These are phyloP conservation scores for Nannochloris sp. DNA, from an alignment of 139 green algal species.

Conservation along the genomic window DNA sequence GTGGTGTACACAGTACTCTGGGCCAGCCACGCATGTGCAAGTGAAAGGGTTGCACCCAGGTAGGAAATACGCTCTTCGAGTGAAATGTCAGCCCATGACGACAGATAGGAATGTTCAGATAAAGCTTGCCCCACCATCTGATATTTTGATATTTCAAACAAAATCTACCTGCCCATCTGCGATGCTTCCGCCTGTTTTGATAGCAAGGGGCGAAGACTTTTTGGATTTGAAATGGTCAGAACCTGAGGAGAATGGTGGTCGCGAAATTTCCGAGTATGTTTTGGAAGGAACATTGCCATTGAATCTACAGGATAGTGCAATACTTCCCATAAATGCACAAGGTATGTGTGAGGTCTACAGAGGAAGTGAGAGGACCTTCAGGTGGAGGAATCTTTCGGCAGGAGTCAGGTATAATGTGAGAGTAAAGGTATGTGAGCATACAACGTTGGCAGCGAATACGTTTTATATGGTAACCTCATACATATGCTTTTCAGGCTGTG, in stretches of 20 bases:
- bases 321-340: constrained; percentile 9
- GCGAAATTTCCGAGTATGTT: constrained; percentile 32
- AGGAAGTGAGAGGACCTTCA: constrained; percentile 38
- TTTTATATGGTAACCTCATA: not conserved
- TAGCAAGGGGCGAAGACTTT: constrained; percentile 28
- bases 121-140: constrained; percentile 19
- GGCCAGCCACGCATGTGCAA: constrained; percentile 30
- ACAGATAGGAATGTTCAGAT: constrained; percentile 16
- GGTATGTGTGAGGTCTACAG: constrained; percentile 43
- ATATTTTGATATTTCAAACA: constrained; percentile 33
- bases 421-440: constrained; percentile 33
- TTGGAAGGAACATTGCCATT: constrained; percentile 15
- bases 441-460: not conserved
- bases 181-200: constrained; percentile 30
- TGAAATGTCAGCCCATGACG: constrained; percentile 16
- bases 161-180: constrained; percentile 30
- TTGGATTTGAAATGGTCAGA: constrained; percentile 54
- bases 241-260: constrained; percentile 54
- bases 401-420: constrained; percentile 37
- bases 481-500: not conserved
- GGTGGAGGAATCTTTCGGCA: constrained; percentile 34
- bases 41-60: constrained; percentile 41
- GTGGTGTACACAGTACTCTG: constrained; percentile 25
- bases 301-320: not conserved
- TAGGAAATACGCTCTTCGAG: constrained; percentile 35